Conservation (phyloP, 2,329 filamentous ascomycete species). For the Eutypa lata region DNA sequence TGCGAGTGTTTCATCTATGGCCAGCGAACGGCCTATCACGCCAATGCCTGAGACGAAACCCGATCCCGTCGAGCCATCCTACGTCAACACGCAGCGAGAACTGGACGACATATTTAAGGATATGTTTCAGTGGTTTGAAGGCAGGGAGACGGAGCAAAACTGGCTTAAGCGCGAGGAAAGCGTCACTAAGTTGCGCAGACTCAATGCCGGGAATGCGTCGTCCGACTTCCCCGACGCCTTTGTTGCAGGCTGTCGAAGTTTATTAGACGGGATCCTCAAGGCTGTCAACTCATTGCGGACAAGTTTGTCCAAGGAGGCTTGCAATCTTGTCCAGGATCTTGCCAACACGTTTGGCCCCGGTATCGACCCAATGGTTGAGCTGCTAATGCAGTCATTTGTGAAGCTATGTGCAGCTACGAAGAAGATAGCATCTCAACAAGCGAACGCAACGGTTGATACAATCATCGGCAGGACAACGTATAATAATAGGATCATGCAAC, state of each 20-base stretch:
- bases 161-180: slow-evolving; percentile 86
- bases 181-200: slow-evolving; percentile 69
- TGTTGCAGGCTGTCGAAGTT: slow-evolving; percentile 64
- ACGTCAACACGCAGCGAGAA: slow-evolving; percentile 80
- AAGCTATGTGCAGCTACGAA: slow-evolving; percentile 89
- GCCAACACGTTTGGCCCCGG: slow-evolving; percentile 71
- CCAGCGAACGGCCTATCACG: slow-evolving; percentile 54
- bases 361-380: slow-evolving; percentile 85
- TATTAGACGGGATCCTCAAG: slow-evolving; percentile 88
- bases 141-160: slow-evolving; percentile 85
- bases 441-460: slow-evolving; percentile 74
- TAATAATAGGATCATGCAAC: slow-evolving; percentile 76
- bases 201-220: slow-evolving; percentile 81
- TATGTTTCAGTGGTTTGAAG: slow-evolving; percentile 81
- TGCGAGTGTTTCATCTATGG: slow-evolving; percentile 49
- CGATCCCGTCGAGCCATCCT: slow-evolving; percentile 73
- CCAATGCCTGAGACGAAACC: slow-evolving; percentile 61
- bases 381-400: slow-evolving; percentile 83
- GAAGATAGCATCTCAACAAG: slow-evolving; percentile 84
- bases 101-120: slow-evolving; percentile 83
- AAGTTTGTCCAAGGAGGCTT: slow-evolving; percentile 84
- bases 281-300: slow-evolving; percentile 79
- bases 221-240: slow-evolving; percentile 73
- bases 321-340: slow-evolving; percentile 79
- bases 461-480: slow-evolving; percentile 80